Evolutionary conservation across 768 basidiomycete species (phyloP).

Genomic region (Clavulina sp.): DNA sequence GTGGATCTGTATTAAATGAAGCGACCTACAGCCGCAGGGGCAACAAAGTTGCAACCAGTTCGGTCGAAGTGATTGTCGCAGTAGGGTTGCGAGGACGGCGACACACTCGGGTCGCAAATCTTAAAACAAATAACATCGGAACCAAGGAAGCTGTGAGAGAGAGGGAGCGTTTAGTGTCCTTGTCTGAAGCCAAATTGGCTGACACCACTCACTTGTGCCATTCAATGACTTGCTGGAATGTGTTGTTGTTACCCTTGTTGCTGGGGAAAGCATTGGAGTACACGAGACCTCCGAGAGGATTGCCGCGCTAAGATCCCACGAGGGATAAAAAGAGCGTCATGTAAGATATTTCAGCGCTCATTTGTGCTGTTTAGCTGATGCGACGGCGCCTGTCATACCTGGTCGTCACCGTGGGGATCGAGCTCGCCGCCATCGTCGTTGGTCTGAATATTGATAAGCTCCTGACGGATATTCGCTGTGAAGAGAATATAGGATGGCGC

Average conservation of each 20-base stretch:
- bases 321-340: not conserved
- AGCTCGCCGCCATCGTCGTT: slow-evolving; percentile 38
- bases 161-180: not conserved
- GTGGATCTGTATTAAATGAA: too few species aligned
- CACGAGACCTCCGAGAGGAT: slow-evolving; percentile 11
- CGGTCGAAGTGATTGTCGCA: slow-evolving; percentile 64
- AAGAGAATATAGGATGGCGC: slow-evolving; percentile 61
- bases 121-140: slow-evolving; percentile 49
- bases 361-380: too few species aligned
- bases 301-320: slow-evolving; percentile 2
- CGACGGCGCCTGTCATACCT: not conserved
- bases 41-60: slow-evolving; percentile 59
- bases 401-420: slow-evolving; percentile 48
- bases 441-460: slow-evolving; percentile 22
- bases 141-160: slow-evolving; percentile 48
- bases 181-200: not conserved
- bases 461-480: slow-evolving; percentile 34
- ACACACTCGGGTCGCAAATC: slow-evolving; percentile 40
- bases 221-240: slow-evolving; percentile 38
- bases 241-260: slow-evolving; percentile 24
- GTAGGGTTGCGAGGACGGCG: slow-evolving; percentile 27
- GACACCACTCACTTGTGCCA: slow-evolving; percentile 45
- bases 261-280: slow-evolving; percentile 10
- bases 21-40: too few species aligned
- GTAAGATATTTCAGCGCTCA: too few species aligned